Evolutionary conservation across 2,329 filamentous ascomycete species (phyloP).

Genomic region (Calcarisporium arbuscula): DNA sequence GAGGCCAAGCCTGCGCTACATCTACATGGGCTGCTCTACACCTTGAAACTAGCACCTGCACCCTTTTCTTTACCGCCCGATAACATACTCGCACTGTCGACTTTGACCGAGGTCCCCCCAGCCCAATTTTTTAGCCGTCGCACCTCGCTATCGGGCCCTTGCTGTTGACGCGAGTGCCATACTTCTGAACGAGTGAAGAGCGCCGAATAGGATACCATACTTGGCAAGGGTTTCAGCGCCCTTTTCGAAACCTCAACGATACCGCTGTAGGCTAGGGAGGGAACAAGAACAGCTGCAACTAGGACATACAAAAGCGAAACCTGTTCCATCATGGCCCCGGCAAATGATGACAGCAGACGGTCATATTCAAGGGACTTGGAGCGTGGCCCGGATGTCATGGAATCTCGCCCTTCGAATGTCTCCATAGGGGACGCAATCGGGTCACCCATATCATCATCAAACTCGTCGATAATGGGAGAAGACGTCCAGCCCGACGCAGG

Average conservation of each 20-base stretch:
- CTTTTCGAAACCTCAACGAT: too few species aligned
- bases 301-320: conserved; percentile 52
- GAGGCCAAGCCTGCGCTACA: too few species aligned
- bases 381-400: conserved; percentile 41
- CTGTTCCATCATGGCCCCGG: conserved; percentile 38
- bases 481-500: conserved; percentile 61
- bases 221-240: too few species aligned
- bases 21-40: too few species aligned
- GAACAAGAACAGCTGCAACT: background rate
- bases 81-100: too few species aligned
- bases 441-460: conserved; percentile 47
- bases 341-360: conserved; percentile 26
- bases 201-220: too few species aligned
- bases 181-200: conserved; percentile 1
- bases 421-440: conserved; percentile 47
- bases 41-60: too few species aligned
- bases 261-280: too few species aligned
- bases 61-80: too few species aligned
- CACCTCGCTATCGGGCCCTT: too few species aligned
- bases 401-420: conserved; percentile 39
- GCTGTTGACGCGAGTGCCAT: background rate
- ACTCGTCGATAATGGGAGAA: conserved; percentile 58
- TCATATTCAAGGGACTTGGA: conserved; percentile 48
- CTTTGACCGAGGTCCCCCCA: too few species aligned
- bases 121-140: too few species aligned